phyloP scores from a whole-genome alignment of 208 protist genomes.

The Acanthamoeba divionensis region DNA sequence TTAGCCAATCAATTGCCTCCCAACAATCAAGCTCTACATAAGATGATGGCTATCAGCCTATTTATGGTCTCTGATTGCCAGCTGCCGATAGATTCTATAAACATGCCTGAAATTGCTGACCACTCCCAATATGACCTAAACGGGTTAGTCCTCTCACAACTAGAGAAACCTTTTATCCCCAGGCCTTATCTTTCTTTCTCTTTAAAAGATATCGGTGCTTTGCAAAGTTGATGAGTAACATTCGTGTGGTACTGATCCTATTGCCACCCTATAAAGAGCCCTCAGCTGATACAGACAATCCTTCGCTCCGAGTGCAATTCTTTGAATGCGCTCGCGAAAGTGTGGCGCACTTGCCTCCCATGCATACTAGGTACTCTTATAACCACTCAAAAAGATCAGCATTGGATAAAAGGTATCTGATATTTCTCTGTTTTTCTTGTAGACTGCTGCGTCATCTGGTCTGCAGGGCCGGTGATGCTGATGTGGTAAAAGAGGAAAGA shows the following conservation, averaged over 20 bases:
- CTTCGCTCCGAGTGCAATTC: slow-evolving; percentile 5
- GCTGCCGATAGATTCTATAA: neutral
- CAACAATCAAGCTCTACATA: slow-evolving; percentile 8
- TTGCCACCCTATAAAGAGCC: slow-evolving; percentile 19
- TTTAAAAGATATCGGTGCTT: slow-evolving; percentile 3
- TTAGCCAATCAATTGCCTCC: no score
- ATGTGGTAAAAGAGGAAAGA: neutral
- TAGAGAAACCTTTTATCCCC: no score
- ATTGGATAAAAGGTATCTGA: no score
- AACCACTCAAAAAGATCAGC: no score
- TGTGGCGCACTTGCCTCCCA: neutral
- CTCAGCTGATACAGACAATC: neutral
- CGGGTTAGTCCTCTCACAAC: neutral
- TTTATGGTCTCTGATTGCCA: slow-evolving; percentile 22
- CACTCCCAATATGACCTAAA: neutral
- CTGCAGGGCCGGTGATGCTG: neutral
- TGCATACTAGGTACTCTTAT: neutral
- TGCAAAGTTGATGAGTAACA: slow-evolving; percentile 49
- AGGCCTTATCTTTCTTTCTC: no score
- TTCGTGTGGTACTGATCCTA: slow-evolving; percentile 13
- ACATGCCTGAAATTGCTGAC: neutral
- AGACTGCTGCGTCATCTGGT: neutral
- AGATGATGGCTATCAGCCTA: slow-evolving; percentile 16
- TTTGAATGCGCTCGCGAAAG: slow-evolving; percentile 37
- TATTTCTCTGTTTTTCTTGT: neutral